Conservation (phyloP, 305 asterid genomes). For the Fraxinus floribunda region DNA sequence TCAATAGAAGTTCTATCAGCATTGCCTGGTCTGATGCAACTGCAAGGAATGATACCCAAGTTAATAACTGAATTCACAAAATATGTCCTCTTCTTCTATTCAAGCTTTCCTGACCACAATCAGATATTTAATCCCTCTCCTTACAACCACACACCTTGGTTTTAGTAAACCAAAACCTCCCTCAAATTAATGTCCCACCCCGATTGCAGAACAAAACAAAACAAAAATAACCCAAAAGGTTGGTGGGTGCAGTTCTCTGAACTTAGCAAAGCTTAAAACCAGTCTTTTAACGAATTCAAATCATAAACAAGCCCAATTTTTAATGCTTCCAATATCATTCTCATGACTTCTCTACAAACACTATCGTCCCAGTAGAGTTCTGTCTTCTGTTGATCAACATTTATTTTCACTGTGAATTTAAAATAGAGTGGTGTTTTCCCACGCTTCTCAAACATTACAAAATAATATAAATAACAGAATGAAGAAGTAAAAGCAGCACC, state of each 20-base stretch:
- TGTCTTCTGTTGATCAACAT: neutral
- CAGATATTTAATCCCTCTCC: conserved; percentile 7
- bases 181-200: neutral
- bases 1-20: neutral
- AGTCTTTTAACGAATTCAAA: conserved; percentile 8
- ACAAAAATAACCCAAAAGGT: neutral
- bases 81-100: neutral
- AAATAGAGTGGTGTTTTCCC: conserved; percentile 3
- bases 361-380: neutral
- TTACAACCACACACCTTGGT: conserved; percentile 16
- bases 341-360: neutral
- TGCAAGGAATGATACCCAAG: conserved; percentile 4
- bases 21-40: conserved; percentile 7
- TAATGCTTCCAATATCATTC: neutral
- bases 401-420: conserved; percentile 1
- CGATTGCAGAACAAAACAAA: neutral
- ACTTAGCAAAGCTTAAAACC: conserved; percentile 1
- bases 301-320: conserved; percentile 4
- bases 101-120: neutral
- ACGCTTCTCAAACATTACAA: conserved; percentile 19
- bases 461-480: conserved; percentile 16
- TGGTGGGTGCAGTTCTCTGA: neutral
- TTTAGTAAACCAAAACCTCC: conserved; percentile 6
- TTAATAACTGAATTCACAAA: neutral
- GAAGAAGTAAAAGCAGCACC: conserved; percentile 40